A percentile compares a stretch with the other conserved stretches of the same genome.
These are phyloP conservation scores for Cryphonectria parasitica DNA, from an alignment of 2,329 filamentous ascomycete genomes.

Conservation along the genomic window DNA sequence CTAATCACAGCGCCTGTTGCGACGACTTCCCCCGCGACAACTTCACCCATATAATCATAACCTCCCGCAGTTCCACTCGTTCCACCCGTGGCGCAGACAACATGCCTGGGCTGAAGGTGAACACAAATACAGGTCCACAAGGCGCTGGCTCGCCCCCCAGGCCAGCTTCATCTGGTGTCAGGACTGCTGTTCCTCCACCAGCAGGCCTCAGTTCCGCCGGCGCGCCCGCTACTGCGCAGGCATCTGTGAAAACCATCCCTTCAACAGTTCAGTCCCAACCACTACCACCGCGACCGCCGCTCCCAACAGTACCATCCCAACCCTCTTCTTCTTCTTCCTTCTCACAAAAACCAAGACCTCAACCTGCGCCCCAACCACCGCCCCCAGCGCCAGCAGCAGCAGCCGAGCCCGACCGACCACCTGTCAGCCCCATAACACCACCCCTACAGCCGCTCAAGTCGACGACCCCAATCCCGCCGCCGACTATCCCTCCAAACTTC, in stretches of 20 bases:
- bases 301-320: background rate
- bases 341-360: conserved; percentile 10
- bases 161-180: conserved; percentile 13
- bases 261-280: conserved; percentile 23
- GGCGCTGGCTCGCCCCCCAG: conserved; percentile 31
- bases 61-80: conserved; percentile 5
- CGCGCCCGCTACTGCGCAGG: conserved; percentile 17
- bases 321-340: background rate
- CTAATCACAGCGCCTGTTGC: background rate
- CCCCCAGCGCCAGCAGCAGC: conserved; percentile 31
- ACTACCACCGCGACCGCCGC: conserved; percentile 14
- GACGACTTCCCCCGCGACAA: background rate
- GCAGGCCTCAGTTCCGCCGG: conserved; percentile 34
- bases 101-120: conserved; percentile 40
- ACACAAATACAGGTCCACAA: conserved; percentile 32
- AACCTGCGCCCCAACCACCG: conserved; percentile 19
- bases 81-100: conserved; percentile 11
- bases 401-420: conserved; percentile 52
- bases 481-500: conserved; percentile 33
- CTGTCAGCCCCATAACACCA: conserved; percentile 53
- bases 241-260: conserved; percentile 8
- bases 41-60: conserved; percentile 9
- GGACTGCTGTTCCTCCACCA: conserved; percentile 29
- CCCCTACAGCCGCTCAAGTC: conserved; percentile 13
- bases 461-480: conserved; percentile 27